Base-by-base conservation (phyloP, 129 eudicot species). In the Pittosporum tobira region DNA sequence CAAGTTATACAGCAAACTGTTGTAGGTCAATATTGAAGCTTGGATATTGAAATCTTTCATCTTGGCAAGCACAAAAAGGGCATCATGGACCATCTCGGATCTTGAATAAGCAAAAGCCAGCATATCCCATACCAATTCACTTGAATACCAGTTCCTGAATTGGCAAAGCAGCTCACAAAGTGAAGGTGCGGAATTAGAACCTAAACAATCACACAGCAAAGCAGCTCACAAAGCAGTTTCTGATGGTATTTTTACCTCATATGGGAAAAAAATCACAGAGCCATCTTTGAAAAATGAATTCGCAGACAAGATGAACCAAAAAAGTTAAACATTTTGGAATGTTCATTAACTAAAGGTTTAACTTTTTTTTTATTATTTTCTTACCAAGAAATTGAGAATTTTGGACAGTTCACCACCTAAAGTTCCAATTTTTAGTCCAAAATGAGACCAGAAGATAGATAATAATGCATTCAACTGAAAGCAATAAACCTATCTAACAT, bases 81-180 rank as follows among this genome's bases (percentile, higher is more conserved):
- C 88, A 77, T 85, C 97, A 22, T 75, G 77, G 19, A 85, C 77
- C 97, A 85, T 82, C 64, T 74, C 77, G n/a, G 69, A 72, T 73
- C 77, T 70, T 58, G 94, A 80, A 64, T 90, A 90, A 44, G 78
- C 79, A 70, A 85, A 82, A 25, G 95, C 88, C 77, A 90, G 57
- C 81, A 83, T 75, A 52, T 90, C 95, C 97, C 89, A 90, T 56
- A 90, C 88, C 43, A 80, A 40, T 63, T 59, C 75, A 53, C 63
- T 83, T 51, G 80, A 59, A 48, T 79, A 67, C 86, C 81, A 75
- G 51, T 49, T 64, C 63, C 47, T 68, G 62, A 85, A 90, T 71
- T 59, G 53, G 16, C 54, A 66, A 75, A 90, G 95, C 54, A 82
- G 70, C 59, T 76, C 87, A 72, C 84, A 85, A 21, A 82, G 64